Percentiles rank a stretch among this genome's conserved stretches.
phyloP scores from a whole-genome alignment of 2,329 filamentous ascomycete species.

The Beauveria sp. region DNA sequence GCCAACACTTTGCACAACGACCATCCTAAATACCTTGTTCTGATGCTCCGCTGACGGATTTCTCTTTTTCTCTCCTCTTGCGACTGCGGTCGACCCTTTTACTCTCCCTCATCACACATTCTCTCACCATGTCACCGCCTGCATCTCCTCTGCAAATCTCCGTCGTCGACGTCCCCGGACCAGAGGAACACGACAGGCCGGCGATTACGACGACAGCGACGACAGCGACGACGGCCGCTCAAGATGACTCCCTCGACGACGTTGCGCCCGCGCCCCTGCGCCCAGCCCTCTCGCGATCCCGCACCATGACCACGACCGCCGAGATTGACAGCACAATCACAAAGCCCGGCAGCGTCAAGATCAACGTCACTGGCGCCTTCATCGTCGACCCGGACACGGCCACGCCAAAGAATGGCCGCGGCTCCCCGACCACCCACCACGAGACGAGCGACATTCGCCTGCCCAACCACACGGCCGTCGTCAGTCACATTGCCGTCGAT shows the following conservation, averaged over 20 bases:
- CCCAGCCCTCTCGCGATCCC: neutral
- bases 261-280: neutral
- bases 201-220: neutral
- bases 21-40: neutral
- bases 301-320: slow-evolving; percentile 40
- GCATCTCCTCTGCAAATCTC: neutral
- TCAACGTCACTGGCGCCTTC: slow-evolving; percentile 94
- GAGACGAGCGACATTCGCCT: slow-evolving; percentile 92
- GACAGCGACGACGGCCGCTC: neutral
- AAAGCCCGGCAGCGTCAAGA: slow-evolving; percentile 68
- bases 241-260: neutral
- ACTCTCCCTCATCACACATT: neutral
- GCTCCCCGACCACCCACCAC: slow-evolving; percentile 39
- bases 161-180: neutral
- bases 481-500: slow-evolving; percentile 95
- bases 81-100: slow-evolving; percentile 1
- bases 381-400: slow-evolving; percentile 77
- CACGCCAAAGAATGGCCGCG: slow-evolving; percentile 41
- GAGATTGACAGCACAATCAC: slow-evolving; percentile 55
- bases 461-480: slow-evolving; percentile 88
- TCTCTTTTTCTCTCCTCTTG: neutral
- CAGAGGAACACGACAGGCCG: slow-evolving; percentile 3
- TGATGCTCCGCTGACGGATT: neutral
- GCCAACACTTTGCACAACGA: neutral
- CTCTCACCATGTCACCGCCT: neutral